Evolutionary conservation across 2,329 filamentous ascomycete genomes (phyloP).

Genomic region (Fusarium verrucosum): DNA sequence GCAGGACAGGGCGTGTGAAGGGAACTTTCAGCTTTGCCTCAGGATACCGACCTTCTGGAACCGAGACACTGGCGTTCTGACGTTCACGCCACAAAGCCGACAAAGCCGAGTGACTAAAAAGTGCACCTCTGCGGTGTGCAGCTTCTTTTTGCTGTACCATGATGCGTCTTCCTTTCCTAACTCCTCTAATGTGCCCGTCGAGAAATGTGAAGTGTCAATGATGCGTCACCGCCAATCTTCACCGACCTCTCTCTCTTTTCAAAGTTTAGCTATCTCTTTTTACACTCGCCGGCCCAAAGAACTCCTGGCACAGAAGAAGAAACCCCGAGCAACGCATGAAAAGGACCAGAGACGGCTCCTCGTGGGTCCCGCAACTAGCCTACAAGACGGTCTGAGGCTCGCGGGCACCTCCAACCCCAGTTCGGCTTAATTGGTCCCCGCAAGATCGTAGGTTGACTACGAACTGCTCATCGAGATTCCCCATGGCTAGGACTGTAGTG

Average conservation of each 20-base stretch:
- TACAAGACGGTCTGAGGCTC: constrained; percentile 20
- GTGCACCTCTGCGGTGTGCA: not conserved
- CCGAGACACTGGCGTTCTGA: constrained; percentile 27
- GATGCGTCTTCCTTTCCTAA: not conserved
- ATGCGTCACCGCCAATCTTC: constrained; percentile 11
- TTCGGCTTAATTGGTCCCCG: constrained; percentile 2
- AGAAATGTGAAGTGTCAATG: not conserved
- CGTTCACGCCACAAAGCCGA: constrained; percentile 14
- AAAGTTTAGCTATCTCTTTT: not conserved
- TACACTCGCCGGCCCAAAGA: not conserved
- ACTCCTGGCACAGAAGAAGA: not conserved
- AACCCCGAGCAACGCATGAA: not conserved
- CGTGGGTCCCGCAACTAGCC: constrained; percentile 6
- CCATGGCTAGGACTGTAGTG: not conserved
- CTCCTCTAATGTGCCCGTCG: not conserved
- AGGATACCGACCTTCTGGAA: constrained; percentile 25
- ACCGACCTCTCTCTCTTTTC: not conserved
- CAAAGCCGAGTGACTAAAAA: constrained; percentile 3
- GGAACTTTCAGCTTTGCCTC: not conserved
- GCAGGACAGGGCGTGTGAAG: constrained; percentile 4
- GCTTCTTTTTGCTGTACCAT: not conserved
- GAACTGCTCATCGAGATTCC: not conserved
- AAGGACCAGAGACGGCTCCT: constrained; percentile 12
- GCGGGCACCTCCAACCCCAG: not conserved
- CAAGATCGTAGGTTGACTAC: constrained; percentile 18